Conservation (phyloP, 192 early-diverging fungal genomes). For the Haplosporangium gracile region DNA sequence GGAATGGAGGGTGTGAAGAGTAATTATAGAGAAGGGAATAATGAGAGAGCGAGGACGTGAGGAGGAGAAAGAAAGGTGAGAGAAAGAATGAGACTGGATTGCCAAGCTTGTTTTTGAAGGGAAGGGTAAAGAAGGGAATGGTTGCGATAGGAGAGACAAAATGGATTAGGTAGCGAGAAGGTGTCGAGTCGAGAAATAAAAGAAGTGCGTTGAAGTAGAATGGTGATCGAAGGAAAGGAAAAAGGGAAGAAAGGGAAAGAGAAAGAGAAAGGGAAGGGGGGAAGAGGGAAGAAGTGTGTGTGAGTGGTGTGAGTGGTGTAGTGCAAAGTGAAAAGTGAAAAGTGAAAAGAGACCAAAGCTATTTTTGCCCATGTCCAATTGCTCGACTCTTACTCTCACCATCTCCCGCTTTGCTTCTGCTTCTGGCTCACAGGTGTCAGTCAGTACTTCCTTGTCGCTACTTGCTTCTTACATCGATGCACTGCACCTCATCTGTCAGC, state of each 20-base stretch:
- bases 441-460: no score
- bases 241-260: no score
- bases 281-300: neutral
- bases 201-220: neutral
- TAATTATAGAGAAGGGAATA: no score
- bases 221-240: no score
- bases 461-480: no score
- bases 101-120: neutral
- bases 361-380: neutral
- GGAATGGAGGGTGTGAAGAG: no score
- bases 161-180: neutral
- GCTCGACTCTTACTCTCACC: neutral
- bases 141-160: neutral
- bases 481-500: no score
- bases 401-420: neutral
- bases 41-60: no score
- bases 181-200: neutral
- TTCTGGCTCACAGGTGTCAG: no score
- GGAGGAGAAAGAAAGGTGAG: neutral
- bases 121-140: neutral
- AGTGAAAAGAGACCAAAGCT: neutral
- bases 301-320: neutral
- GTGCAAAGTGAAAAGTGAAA: neutral
- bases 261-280: neutral
- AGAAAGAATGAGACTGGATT: neutral